phyloP scores from a whole-genome alignment of 148 eudicot genomes.

The Silene uniflora region DNA sequence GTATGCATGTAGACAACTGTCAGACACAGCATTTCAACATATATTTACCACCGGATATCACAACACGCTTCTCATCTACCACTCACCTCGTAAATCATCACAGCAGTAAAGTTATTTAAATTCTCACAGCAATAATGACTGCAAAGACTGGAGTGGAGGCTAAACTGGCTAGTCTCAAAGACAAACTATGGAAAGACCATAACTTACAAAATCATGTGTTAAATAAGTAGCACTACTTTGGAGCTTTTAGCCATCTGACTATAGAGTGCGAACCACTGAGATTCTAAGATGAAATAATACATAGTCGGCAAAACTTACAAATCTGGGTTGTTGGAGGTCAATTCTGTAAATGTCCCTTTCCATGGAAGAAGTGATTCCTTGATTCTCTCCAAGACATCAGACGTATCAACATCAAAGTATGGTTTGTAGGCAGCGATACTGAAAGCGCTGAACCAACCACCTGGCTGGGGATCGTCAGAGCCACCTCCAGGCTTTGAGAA shows the following conservation, averaged over 20 bases:
- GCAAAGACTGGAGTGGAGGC: background rate
- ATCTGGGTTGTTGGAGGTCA: conserved; percentile 81
- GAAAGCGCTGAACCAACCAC: conserved; percentile 80
- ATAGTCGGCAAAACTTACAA: conserved; percentile 44
- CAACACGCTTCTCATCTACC: background rate
- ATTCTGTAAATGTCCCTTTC: conserved; percentile 76
- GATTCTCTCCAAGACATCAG: conserved; percentile 89
- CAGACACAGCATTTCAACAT: background rate
- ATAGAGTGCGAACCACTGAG: background rate
- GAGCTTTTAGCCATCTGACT: background rate
- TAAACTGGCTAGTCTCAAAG: background rate
- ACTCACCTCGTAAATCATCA: background rate
- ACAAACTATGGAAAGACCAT: background rate
- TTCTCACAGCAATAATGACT: background rate
- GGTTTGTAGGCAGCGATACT: conserved; percentile 77
- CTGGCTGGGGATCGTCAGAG: conserved; percentile 61
- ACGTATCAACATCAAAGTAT: conserved; percentile 92
- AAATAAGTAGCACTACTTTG: background rate
- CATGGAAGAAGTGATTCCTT: conserved; percentile 93
- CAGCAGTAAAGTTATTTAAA: background rate
- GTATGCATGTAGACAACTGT: background rate
- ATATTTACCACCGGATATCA: background rate
- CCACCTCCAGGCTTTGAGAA: conserved; percentile 68
- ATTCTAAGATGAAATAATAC: background rate
- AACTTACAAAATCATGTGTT: background rate